Conservation (phyloP, 2,329 filamentous ascomycete species). For the Tolypocladium pustulatum region DNA sequence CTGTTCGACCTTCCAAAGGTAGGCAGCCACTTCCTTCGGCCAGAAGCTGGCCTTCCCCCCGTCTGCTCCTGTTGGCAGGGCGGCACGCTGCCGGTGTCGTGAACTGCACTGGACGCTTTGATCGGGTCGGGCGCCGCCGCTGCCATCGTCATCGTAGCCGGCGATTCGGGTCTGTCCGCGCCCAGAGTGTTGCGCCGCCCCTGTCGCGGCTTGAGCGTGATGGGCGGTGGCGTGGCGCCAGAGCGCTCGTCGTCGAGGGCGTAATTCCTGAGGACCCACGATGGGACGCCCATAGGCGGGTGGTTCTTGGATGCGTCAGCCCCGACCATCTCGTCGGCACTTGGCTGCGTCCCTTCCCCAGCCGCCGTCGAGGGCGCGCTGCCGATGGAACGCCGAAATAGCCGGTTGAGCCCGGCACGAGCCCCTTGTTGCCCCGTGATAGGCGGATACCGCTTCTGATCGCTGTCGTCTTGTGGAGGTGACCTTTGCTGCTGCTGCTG, state of each 20-base stretch:
- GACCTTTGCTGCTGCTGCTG: constrained; percentile 3
- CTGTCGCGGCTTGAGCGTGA: constrained; percentile 33
- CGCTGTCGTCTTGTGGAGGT: constrained; percentile 8
- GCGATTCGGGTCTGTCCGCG: constrained; percentile 8
- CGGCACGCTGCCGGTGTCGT: constrained; percentile 7
- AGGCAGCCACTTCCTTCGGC: constrained; percentile 26
- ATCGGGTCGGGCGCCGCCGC: not conserved
- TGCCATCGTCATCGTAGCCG: not conserved
- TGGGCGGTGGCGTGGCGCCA: constrained; percentile 46
- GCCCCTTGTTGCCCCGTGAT: constrained; percentile 32
- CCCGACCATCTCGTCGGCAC: constrained; percentile 1
- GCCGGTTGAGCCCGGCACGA: constrained; percentile 34
- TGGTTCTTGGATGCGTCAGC: constrained; percentile 10
- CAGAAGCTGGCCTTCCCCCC: constrained; percentile 5
- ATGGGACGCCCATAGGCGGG: constrained; percentile 25
- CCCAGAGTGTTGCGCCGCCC: constrained; percentile 16
- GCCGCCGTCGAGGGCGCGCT: constrained; percentile 15
- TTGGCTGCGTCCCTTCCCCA: constrained; percentile 3
- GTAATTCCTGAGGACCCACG: constrained; percentile 25
- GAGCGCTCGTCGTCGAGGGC: constrained; percentile 29
- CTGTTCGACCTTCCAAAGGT: constrained; percentile 17
- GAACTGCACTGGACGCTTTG: not conserved
- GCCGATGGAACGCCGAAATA: constrained; percentile 41
- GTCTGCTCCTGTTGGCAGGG: not conserved
- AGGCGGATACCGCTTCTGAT: constrained; percentile 38